These are phyloP conservation scores for Notholithocarpus densiflorus DNA, from an alignment of 306 rosid genomes.

Conservation along the genomic window DNA sequence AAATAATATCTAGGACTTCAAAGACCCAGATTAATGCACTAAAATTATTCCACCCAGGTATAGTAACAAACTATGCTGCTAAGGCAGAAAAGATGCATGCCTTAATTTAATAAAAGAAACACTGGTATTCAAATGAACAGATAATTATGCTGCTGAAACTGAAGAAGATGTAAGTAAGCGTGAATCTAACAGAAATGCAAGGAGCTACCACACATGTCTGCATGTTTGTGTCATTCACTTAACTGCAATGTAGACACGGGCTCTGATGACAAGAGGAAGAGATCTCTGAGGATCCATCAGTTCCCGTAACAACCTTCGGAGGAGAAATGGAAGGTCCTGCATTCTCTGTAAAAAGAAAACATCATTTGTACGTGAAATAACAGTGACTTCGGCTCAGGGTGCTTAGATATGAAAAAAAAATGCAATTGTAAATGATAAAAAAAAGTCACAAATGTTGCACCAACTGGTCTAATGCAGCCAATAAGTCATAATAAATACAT, in stretches of 20 bases:
- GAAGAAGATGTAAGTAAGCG: neutral
- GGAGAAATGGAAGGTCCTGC: slow-evolving; percentile 79
- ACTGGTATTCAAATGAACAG: neutral
- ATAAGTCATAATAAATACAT: too few relatives aligned
- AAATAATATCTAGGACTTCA: neutral
- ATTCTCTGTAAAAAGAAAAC: slow-evolving; percentile 42
- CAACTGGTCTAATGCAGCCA: too few relatives aligned
- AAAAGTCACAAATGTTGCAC: neutral
- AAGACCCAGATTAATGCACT: neutral
- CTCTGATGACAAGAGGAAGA: slow-evolving; percentile 78
- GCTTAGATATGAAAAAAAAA: neutral
- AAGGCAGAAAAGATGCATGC: neutral
- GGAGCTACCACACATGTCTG: neutral
- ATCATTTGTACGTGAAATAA: slow-evolving; percentile 10
- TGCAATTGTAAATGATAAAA: neutral
- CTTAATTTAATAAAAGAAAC: too few relatives aligned
- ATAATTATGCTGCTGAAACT: neutral
- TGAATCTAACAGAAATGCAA: neutral
- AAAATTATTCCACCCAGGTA: neutral
- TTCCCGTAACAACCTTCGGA: slow-evolving; percentile 66
- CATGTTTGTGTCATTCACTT: slow-evolving; percentile 28
- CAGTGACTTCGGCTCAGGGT: neutral
- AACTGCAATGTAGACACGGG: slow-evolving; percentile 69
- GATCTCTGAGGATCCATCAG: slow-evolving; percentile 67
- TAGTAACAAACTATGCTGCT: neutral